Conservation (phyloP, 164 flowering plant genomes). For the Berberis thunbergii region DNA sequence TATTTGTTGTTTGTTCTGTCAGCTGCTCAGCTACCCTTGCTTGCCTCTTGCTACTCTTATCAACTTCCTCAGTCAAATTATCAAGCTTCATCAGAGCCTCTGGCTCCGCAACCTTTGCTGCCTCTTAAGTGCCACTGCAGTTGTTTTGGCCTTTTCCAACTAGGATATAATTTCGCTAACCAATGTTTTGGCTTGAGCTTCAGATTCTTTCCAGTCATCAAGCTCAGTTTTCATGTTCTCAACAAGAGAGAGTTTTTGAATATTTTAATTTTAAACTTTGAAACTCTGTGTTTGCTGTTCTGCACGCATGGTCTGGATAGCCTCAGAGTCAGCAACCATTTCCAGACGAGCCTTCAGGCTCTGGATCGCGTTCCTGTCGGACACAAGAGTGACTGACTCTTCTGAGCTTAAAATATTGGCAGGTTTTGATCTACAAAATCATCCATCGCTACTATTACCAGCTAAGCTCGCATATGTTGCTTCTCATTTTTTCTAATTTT, state of each 20-base stretch:
- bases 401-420: no score
- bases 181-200: constrained; percentile 42
- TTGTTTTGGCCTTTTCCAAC: constrained; percentile 24
- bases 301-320: constrained; percentile 2
- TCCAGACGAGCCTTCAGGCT: constrained; percentile 54
- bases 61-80: no score
- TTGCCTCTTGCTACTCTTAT: no score
- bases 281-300: constrained; percentile 7
- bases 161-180: constrained; percentile 44
- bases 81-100: no score
- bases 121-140: no score
- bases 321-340: constrained; percentile 34
- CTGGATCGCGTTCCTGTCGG: constrained; percentile 62
- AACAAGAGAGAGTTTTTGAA: constrained; percentile 43
- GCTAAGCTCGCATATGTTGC: no score
- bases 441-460: no score
- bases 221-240: constrained; percentile 55
- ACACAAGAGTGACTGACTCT: constrained; percentile 42
- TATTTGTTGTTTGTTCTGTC: no score
- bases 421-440: no score
- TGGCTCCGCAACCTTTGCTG: no score
- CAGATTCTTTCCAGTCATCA: constrained; percentile 51
- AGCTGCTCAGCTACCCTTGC: no score
- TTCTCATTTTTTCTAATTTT: no score
- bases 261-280: constrained; percentile 39